Evolutionary conservation across 2,329 filamentous ascomycete genomes (phyloP).

Genomic region (Lasiodiplodia gonubiensis): DNA sequence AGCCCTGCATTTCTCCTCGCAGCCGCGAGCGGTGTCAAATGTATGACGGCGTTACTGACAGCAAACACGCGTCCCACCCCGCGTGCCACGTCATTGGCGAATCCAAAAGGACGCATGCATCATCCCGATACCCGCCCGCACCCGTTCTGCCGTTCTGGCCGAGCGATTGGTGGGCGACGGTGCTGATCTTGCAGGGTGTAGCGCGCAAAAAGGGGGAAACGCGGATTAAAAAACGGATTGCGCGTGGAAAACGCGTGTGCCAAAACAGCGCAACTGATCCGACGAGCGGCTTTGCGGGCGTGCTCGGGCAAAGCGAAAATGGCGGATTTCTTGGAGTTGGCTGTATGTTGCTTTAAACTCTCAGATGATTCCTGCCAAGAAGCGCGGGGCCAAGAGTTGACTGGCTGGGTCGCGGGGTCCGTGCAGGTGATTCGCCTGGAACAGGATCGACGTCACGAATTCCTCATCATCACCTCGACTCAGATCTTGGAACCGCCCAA

Average conservation of each 20-base stretch:
- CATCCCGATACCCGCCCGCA: neutral
- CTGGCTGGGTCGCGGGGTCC: neutral
- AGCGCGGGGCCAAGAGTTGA: neutral
- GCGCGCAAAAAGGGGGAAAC: neutral
- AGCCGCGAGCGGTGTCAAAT: too few species aligned
- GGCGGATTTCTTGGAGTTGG: neutral
- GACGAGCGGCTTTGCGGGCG: neutral
- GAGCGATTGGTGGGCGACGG: neutral
- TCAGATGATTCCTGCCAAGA: neutral
- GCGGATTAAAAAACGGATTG: neutral
- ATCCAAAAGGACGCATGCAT: neutral
- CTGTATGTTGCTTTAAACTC: slow-evolving; percentile 1
- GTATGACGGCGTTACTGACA: neutral
- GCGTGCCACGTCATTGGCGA: neutral
- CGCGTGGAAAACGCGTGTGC: neutral
- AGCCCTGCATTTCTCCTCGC: too few species aligned
- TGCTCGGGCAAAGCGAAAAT: neutral
- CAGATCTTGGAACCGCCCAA: neutral
- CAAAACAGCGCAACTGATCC: neutral
- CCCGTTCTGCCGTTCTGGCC: neutral
- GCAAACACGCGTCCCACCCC: neutral
- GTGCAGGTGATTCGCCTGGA: neutral
- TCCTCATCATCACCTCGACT: neutral
- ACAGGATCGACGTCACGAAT: neutral
- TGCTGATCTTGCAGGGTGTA: neutral